Evolutionary conservation across 768 basidiomycete genomes (phyloP), one percentile per base, ranked within the genome.

Genomic region (Termitomyces sp.): DNA sequence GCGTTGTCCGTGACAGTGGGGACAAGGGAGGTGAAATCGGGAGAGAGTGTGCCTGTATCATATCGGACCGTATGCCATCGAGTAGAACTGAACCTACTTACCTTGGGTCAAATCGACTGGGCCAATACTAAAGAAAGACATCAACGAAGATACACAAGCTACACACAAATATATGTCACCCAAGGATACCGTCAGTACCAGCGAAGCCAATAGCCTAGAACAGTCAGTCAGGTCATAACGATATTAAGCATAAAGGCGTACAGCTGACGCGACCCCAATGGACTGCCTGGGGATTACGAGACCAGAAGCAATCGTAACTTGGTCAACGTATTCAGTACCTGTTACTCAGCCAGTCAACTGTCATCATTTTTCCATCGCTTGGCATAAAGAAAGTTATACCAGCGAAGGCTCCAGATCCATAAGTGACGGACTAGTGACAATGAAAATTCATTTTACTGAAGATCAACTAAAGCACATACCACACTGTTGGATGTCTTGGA

Each of bases 1-100:
- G 81, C 69, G 63, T 82, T 85, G 61, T 83, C 80, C 13, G 79
- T 81, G 36, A 88, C 81, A 9, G 85, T 83, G n/a, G 82, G 81
- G 55, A 85, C 73, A 24, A 60, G 41, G 4, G 60, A 61, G 31
- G 48, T 56, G 3, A 62, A 58, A 5, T 64, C 71, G 20, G 69
- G 70, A 3, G 64, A 69, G 15, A 78, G 65, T 1, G 75, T 75
- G 24, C 70, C 76, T 69, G 58, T 13, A 6, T 22, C n/a, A 33
- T 28, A 12, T 47, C 42, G 33, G 33, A 46, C 55, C 8, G 24
- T 8, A 37, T 12, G n/a, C 22, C 36, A 10, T 26, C 2, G 5
- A 18, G 24, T n/a, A 39, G 36, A 2, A 36, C 34, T 16, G 15
- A 15, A 39, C 24, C 5, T 20, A 65, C 56, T 69, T 69, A 66